Evolutionary conservation across 73 alveolate species (phyloP).

Genomic region (Paramecium pentaurelia): DNA sequence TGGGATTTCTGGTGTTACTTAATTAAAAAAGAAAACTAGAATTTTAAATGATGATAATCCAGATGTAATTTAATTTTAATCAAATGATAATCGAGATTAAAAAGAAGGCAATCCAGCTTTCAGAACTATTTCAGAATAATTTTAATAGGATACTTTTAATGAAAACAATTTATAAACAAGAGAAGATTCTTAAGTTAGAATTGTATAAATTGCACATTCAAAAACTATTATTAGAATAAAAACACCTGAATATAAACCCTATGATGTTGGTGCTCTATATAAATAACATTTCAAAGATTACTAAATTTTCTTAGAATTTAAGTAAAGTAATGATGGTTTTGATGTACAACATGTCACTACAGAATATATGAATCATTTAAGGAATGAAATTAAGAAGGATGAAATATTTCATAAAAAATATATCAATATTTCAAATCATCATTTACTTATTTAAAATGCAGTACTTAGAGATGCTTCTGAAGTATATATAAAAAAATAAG

Average conservation of each 20-base stretch:
- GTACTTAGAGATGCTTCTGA: constrained; percentile 36
- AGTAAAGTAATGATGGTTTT: background rate
- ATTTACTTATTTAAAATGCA: constrained; percentile 15
- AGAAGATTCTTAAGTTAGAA: background rate
- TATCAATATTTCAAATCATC: constrained; percentile 4
- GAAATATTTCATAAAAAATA: background rate
- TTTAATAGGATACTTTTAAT: background rate
- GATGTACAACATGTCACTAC: background rate
- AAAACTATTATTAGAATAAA: background rate
- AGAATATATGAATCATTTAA: constrained; percentile 24
- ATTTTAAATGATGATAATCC: constrained; percentile 41
- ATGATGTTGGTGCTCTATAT: background rate
- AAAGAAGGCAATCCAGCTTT: background rate
- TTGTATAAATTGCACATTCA: background rate
- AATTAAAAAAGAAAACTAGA: background rate
- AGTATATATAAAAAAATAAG: background rate
- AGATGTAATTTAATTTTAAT: background rate
- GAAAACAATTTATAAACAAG: background rate
- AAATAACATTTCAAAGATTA: background rate
- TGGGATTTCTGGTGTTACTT: background rate
- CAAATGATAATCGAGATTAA: background rate
- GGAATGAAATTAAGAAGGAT: constrained; percentile 45
- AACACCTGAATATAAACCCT: background rate
- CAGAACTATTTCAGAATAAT: background rate
- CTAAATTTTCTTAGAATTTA: background rate